Percentiles rank a stretch among this genome's conserved stretches.
Conservation (phyloP, 1,139 yeast genomes). For the Candida glucosophila region DNA sequence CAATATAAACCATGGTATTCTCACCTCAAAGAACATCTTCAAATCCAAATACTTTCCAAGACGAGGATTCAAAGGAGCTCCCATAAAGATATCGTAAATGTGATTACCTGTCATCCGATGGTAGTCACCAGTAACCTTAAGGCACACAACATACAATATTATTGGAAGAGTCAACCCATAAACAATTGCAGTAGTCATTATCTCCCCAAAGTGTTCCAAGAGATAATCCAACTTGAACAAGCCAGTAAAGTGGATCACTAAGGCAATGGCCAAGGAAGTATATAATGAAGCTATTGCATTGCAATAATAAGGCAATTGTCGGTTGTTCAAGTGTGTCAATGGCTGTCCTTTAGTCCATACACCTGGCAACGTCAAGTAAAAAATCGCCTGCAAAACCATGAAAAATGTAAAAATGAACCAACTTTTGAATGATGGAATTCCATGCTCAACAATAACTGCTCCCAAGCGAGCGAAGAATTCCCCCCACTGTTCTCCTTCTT, state of each 20-base stretch:
- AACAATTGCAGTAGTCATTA: conserved; percentile 85
- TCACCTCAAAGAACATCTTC: conserved; percentile 95
- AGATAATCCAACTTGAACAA: conserved; percentile 64
- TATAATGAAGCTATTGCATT: conserved; percentile 86
- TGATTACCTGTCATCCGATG: conserved; percentile 92
- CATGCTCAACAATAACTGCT: conserved; percentile 43
- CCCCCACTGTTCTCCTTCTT: conserved; percentile 45
- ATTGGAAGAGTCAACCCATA: conserved; percentile 66
- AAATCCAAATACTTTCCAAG: conserved; percentile 78
- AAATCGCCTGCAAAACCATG: conserved; percentile 59
- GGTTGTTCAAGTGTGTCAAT: conserved; percentile 65
- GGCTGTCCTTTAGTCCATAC: conserved; percentile 94
- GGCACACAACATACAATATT: conserved; percentile 52
- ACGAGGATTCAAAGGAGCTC: conserved; percentile 94
- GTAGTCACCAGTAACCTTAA: conserved; percentile 61
- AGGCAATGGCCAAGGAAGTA: conserved; percentile 48
- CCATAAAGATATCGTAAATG: conserved; percentile 90
- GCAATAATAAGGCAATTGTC: conserved; percentile 85
- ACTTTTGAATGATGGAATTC: conserved; percentile 59
- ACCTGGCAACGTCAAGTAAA: conserved; percentile 89
- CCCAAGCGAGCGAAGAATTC: conserved; percentile 44
- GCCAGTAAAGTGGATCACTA: conserved; percentile 64
- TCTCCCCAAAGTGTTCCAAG: conserved; percentile 77
- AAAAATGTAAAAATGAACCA: conserved; percentile 68
- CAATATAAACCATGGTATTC: conserved; percentile 93